Evolutionary conservation across 2,329 filamentous ascomycete genomes (phyloP), one percentile per base, ranked within the genome.

Genomic region (Alternaria tenuissima): DNA sequence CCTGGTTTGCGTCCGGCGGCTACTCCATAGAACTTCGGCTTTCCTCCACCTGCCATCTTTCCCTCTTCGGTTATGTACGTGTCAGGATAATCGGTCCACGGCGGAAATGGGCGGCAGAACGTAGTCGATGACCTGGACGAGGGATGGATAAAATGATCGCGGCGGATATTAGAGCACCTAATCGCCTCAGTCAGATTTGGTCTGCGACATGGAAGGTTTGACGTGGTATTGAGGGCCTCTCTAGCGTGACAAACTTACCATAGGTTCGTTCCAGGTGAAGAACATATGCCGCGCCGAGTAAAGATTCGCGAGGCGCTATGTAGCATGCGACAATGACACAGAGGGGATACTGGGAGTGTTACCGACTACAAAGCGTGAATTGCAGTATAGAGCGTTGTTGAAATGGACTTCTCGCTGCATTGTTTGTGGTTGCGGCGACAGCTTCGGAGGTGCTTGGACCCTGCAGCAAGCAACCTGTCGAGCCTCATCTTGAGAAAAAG

Each of bases 11-110:
- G 81, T 18, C 88, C 88, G 47, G 80, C 81, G 64, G 85, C 86
- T 2, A 90, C 86, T 8, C 82, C 88, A 64, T 90, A 90, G 72
- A 82, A 89, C 68, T 86, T 85, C 20, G 81, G 78, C 34, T 80
- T 80, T 48, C 80, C 69, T 41, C 81, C 52, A 38, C 65, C 66
- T 7, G 63, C 58, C 73, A 73, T 74, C 12, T 36, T 55, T 26
- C 44, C 53, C 38, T 59, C 28, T 7, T 46, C 42, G n/a, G 52
- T 41, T 44, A 59, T 32, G 22, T 41, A 28, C 0, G 61, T 44
- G 4, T 62, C 32, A 18, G 57, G 56, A 39, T 57, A 47, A 18
- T 52, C 51, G 28, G 54, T 51, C 51, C 43, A 57, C 28, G 54
- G 48, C 4, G 56, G 51, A 7, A 56, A 46, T 11, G 34, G 52